phyloP scores from a whole-genome alignment of 78 protist genomes.

The Planoprotostelium fungivorum region DNA sequence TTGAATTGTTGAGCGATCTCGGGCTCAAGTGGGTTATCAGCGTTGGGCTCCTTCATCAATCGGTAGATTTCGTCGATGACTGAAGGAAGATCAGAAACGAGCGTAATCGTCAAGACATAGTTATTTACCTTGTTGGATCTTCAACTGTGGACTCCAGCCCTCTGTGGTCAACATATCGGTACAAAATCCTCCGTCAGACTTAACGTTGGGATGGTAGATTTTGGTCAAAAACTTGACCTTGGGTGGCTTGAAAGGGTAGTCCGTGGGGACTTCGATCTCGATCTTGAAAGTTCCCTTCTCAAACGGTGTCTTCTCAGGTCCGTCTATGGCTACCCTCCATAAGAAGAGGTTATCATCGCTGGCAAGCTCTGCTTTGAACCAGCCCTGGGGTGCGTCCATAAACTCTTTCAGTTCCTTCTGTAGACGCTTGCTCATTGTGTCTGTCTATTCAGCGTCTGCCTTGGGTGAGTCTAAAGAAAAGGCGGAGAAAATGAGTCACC shows the following conservation, averaged over 20 bases:
- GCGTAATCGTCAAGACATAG: neutral
- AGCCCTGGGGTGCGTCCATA: neutral
- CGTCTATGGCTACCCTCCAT: neutral
- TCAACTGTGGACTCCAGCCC: slow-evolving; percentile 65
- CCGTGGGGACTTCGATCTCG: slow-evolving; percentile 56
- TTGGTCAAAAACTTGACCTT: slow-evolving; percentile 60
- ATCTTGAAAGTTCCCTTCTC: slow-evolving; percentile 70
- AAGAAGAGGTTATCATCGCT: neutral
- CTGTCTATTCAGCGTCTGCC: too few relatives aligned
- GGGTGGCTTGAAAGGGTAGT: slow-evolving; percentile 82
- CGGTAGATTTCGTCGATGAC: neutral
- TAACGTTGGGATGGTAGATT: slow-evolving; percentile 79
- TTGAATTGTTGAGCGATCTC: slow-evolving; percentile 65
- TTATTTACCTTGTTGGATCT: slow-evolving; percentile 25
- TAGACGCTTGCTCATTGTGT: neutral
- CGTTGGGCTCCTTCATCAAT: slow-evolving; percentile 64
- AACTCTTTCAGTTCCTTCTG: neutral
- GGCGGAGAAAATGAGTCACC: too few relatives aligned
- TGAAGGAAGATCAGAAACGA: neutral
- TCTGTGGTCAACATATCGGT: slow-evolving; percentile 48
- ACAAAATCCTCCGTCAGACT: slow-evolving; percentile 67
- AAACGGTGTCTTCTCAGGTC: slow-evolving; percentile 50
- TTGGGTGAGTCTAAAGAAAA: too few relatives aligned
- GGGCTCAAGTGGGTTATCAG: slow-evolving; percentile 54
- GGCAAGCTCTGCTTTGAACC: neutral